Conservation (phyloP, 345 rosid genomes). For the Sisymbrium altissimum region DNA sequence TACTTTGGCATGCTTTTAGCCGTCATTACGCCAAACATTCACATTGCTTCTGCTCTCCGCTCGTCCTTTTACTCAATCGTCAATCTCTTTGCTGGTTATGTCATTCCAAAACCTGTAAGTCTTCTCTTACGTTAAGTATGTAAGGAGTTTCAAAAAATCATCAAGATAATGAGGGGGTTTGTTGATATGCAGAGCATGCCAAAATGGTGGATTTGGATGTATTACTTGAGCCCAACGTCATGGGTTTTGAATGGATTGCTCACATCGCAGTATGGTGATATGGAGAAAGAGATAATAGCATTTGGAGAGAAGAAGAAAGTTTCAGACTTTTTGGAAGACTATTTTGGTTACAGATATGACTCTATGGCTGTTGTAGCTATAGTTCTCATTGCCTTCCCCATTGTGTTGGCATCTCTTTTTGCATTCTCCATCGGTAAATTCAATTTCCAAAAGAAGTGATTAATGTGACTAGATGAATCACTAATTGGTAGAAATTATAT, state of each 20-base stretch:
- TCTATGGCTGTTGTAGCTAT: constrained; percentile 3
- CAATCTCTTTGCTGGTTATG: constrained; percentile 51
- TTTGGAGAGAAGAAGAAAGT: constrained; percentile 30
- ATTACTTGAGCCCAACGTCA: constrained; percentile 29
- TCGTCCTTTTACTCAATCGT: constrained; percentile 37
- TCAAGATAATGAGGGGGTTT: neutral
- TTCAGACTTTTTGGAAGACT: constrained; percentile 18
- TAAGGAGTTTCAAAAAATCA: neutral
- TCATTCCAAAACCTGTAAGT: constrained; percentile 46
- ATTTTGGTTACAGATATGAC: constrained; percentile 22
- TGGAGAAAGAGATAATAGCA: constrained; percentile 26
- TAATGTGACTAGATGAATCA: too few relatives aligned
- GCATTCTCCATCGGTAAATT: constrained; percentile 25
- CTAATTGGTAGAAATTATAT: too few relatives aligned
- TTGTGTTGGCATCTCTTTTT: constrained; percentile 21
- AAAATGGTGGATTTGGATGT: constrained; percentile 36
- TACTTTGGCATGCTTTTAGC: constrained; percentile 47
- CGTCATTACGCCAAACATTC: constrained; percentile 32
- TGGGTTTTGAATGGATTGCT: constrained; percentile 32
- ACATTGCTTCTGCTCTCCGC: constrained; percentile 40
- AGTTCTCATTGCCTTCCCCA: constrained; percentile 16
- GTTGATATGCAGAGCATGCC: constrained; percentile 25
- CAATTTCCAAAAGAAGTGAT: constrained; percentile 26
- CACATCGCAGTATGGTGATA: constrained; percentile 32
- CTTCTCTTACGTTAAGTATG: neutral